Evolutionary conservation across 2,329 filamentous ascomycete genomes (phyloP).

Genomic region (Ophiocordyceps polyrhachis-furcata): DNA sequence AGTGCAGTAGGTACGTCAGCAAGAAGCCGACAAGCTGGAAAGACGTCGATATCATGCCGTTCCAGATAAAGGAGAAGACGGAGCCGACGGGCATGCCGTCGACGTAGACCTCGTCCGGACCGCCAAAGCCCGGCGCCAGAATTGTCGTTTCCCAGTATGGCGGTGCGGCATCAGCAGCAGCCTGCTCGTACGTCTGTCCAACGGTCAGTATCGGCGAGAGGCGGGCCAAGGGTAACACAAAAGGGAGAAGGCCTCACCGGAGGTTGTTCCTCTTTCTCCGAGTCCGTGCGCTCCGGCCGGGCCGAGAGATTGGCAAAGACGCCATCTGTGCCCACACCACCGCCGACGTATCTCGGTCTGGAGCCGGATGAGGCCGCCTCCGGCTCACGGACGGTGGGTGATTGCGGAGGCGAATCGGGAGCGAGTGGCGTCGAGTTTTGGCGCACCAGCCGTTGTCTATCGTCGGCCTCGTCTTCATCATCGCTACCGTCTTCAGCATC

Average conservation of each 20-base stretch:
- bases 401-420: not conserved
- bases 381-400: not conserved
- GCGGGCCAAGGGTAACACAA: not conserved
- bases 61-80: conserved; percentile 77
- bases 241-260: conserved; percentile 47
- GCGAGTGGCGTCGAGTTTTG: conserved; percentile 25
- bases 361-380: conserved; percentile 14
- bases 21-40: conserved; percentile 96
- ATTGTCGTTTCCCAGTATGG: conserved; percentile 99
- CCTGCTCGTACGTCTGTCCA: conserved; percentile 83
- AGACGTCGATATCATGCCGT: conserved; percentile 91
- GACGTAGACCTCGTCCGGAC: conserved; percentile 89
- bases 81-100: conserved; percentile 88
- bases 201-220: conserved; percentile 13
- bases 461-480: conserved; percentile 47
- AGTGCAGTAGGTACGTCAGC: conserved; percentile 93
- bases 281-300: conserved; percentile 65
- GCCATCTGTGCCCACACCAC: conserved; percentile 69
- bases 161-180: conserved; percentile 83
- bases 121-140: conserved; percentile 72
- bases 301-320: conserved; percentile 92
- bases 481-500: conserved; percentile 64
- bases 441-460: conserved; percentile 72
- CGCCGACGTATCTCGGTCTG: conserved; percentile 40
- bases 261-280: conserved; percentile 73